phyloP scores from a whole-genome alignment of 202 grass and related monocot genomes.

The Panicum virgatum region DNA sequence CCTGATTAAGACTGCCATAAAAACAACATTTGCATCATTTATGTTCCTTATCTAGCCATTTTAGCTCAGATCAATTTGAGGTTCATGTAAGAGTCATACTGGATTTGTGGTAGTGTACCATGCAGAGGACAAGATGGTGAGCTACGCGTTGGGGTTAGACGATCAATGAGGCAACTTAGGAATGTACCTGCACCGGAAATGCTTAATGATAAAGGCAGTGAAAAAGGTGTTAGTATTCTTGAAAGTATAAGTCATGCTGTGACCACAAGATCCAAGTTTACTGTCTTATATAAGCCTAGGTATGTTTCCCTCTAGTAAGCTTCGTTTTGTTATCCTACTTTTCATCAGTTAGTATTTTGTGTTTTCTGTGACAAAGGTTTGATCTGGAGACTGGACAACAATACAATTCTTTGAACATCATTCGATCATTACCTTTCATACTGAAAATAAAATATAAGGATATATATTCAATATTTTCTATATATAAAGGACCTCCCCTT shows the following conservation, averaged over 20 bases:
- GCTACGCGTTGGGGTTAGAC: not conserved
- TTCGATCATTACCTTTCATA: too few relatives aligned
- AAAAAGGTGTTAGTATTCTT: not conserved
- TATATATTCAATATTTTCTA: too few relatives aligned
- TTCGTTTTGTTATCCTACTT: not conserved
- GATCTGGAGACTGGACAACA: too few relatives aligned
- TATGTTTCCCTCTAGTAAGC: not conserved
- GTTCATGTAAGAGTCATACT: not conserved
- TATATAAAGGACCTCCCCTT: too few relatives aligned
- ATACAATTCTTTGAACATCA: not conserved
- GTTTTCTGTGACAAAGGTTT: too few relatives aligned
- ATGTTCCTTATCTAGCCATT: not conserved
- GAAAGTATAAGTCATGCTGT: constrained; percentile 5
- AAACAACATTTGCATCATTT: not conserved
- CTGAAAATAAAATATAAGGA: too few relatives aligned
- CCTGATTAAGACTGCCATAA: not conserved
- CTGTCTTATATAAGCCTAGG: not conserved
- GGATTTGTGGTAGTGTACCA: not conserved
- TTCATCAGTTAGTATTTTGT: not conserved
- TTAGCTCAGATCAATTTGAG: not conserved
- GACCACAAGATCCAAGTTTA: constrained; percentile 9
- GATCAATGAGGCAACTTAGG: not conserved
- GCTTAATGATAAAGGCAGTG: not conserved
- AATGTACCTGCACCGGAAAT: not conserved
- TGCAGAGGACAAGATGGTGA: not conserved